phyloP scores from a whole-genome alignment of 257 asterid species.

The Nicotiana tabacum region DNA sequence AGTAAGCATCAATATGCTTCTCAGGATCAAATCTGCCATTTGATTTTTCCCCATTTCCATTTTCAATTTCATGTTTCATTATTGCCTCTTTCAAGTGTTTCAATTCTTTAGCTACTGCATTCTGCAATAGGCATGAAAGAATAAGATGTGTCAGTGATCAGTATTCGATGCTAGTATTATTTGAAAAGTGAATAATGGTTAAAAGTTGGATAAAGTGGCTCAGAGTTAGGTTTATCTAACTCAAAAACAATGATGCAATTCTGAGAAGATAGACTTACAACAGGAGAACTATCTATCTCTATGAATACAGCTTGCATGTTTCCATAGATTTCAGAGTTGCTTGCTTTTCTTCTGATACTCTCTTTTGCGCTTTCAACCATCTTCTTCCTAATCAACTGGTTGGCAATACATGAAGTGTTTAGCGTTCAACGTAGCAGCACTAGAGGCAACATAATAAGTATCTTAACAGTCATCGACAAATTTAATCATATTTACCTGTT shows the following conservation, averaged over 20 bases:
- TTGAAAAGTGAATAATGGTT: background rate
- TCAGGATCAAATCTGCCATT: conserved; percentile 36
- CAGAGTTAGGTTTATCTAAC: background rate
- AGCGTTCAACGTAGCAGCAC: background rate
- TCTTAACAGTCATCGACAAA: background rate
- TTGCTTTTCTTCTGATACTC: conserved; percentile 39
- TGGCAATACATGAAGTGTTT: background rate
- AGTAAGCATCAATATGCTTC: conserved; percentile 38
- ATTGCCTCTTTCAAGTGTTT: conserved; percentile 48
- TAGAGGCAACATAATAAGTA: background rate
- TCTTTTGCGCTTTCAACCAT: conserved; percentile 49
- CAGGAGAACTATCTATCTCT: conserved; percentile 43
- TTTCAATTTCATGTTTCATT: conserved; percentile 28
- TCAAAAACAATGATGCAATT: background rate
- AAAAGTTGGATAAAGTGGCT: background rate
- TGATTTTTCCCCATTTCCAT: conserved; percentile 7
- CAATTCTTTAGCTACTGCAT: conserved; percentile 34
- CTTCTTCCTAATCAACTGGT: conserved; percentile 41
- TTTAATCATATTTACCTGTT: conserved; percentile 25
- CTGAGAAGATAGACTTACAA: conserved; percentile 24
- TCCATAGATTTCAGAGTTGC: conserved; percentile 48
- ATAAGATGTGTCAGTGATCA: too few species aligned
- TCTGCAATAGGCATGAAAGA: conserved; percentile 19
- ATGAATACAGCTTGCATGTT: conserved; percentile 52
- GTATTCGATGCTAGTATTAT: background rate